Conservation (phyloP, 1,284 basidiomycete genomes). For the Meira miltonrushii region DNA sequence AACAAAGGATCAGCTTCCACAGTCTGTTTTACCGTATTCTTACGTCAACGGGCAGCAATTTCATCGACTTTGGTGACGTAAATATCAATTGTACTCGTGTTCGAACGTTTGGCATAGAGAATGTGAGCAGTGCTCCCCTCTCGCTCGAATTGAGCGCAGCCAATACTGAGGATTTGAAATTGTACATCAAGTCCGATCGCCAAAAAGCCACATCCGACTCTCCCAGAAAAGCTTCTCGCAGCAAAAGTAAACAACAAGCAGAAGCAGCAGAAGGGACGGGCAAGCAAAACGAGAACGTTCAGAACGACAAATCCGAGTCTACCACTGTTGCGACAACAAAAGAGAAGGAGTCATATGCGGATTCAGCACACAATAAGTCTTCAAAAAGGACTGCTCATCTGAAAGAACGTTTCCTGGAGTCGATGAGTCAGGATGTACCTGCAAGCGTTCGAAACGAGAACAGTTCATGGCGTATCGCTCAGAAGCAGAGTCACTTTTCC, state of each 20-base stretch:
- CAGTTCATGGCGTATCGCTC: slow-evolving; percentile 39
- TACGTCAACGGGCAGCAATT: slow-evolving; percentile 57
- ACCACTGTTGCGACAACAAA: slow-evolving; percentile 4
- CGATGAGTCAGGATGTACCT: slow-evolving; percentile 53
- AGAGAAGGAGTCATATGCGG: not conserved
- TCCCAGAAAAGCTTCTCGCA: not conserved
- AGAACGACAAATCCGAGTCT: slow-evolving; percentile 14
- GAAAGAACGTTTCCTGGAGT: slow-evolving; percentile 57
- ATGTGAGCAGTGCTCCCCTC: slow-evolving; percentile 53
- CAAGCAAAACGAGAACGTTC: not conserved
- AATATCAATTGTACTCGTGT: slow-evolving; percentile 56
- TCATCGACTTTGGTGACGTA: slow-evolving; percentile 57
- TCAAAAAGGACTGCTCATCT: slow-evolving; percentile 24
- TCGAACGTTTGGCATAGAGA: slow-evolving; percentile 56
- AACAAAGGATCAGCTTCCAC: slow-evolving; percentile 57
- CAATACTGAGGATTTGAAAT: slow-evolving; percentile 56
- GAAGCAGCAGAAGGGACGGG: slow-evolving; percentile 4
- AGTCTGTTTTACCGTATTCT: slow-evolving; percentile 58
- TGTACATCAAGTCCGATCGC: slow-evolving; percentile 52
- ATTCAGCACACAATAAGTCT: too few species aligned
- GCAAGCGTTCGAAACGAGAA: slow-evolving; percentile 42
- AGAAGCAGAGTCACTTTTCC: slow-evolving; percentile 39
- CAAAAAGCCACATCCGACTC: not conserved
- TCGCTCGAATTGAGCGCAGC: slow-evolving; percentile 56
- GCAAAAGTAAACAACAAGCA: not conserved